Evolutionary conservation across 495 filamentous ascomycete species (phyloP).

Genomic region (Pseudoneurospora amorphoporcata): DNA sequence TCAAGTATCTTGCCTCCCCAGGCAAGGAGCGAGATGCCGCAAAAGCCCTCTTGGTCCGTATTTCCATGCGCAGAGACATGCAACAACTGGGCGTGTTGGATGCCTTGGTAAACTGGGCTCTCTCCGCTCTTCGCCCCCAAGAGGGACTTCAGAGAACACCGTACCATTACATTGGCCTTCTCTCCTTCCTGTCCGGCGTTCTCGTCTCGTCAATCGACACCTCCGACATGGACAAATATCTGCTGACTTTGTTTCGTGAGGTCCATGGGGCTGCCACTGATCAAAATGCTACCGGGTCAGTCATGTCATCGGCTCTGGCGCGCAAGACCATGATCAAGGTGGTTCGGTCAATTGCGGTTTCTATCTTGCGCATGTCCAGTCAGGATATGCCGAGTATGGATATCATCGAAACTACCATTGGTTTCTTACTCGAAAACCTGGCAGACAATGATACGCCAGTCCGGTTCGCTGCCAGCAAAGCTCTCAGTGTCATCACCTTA

Average conservation of each 20-base stretch:
- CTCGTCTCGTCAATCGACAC: constrained; percentile 41
- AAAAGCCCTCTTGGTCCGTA: constrained; percentile 64
- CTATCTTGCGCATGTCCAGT: constrained; percentile 40
- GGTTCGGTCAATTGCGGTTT: constrained; percentile 56
- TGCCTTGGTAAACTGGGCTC: constrained; percentile 55
- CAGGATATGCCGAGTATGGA: constrained; percentile 38
- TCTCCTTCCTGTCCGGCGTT: constrained; percentile 70
- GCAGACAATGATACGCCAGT: constrained; percentile 84
- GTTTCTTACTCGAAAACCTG: constrained; percentile 53
- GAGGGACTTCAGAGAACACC: constrained; percentile 22
- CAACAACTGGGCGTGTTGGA: constrained; percentile 59
- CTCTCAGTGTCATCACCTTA: constrained; percentile 72
- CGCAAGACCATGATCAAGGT: constrained; percentile 77
- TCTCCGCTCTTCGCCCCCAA: constrained; percentile 41
- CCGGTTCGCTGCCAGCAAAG: constrained; percentile 82
- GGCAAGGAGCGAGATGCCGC: constrained; percentile 87
- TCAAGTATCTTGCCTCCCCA: constrained; percentile 58
- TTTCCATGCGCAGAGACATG: constrained; percentile 84
- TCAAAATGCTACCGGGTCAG: constrained; percentile 28
- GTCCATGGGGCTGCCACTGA: constrained; percentile 35
- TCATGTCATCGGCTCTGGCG: constrained; percentile 61
- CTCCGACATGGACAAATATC: constrained; percentile 39
- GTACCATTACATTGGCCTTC: constrained; percentile 54
- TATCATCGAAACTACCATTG: constrained; percentile 65
- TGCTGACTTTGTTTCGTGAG: constrained; percentile 35